phyloP scores from a whole-genome alignment of 371 early-diverging fungal genomes.

The Thermomucor indicae-seudaticae region DNA sequence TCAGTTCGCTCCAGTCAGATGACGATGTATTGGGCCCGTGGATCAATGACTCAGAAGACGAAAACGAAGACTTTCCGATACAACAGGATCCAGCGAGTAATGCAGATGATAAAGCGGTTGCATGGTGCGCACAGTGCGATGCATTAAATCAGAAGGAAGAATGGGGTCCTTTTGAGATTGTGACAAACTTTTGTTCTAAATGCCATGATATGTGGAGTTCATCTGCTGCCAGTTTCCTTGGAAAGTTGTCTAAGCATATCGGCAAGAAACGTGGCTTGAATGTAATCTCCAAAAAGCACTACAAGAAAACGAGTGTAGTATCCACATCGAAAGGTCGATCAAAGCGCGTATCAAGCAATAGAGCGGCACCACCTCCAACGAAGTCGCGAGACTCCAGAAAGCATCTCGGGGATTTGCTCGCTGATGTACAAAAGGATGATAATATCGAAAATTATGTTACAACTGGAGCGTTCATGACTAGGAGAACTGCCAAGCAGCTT shows the following conservation, averaged over 20 bases:
- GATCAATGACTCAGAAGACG: slow-evolving; percentile 9
- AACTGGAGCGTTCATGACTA: slow-evolving; percentile 49
- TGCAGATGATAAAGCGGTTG: no score
- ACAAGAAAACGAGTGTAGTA: not conserved
- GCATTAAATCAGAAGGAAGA: not conserved
- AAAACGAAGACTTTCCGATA: no score
- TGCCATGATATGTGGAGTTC: not conserved
- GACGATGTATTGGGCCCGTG: slow-evolving; percentile 41
- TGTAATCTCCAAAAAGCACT: not conserved
- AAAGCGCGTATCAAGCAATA: not conserved
- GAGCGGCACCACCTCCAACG: not conserved
- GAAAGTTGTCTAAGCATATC: not conserved
- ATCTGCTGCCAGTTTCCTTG: not conserved
- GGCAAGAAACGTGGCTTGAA: no score
- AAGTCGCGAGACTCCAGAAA: slow-evolving; percentile 3
- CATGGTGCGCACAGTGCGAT: not conserved
- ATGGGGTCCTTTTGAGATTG: not conserved
- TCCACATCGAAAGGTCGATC: not conserved
- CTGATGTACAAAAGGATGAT: not conserved
- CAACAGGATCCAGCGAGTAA: not conserved
- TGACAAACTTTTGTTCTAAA: not conserved
- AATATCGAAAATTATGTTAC: slow-evolving; percentile 22
- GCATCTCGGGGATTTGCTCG: not conserved
- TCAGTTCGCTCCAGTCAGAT: slow-evolving; percentile 31
- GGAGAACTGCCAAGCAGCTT: slow-evolving; percentile 40